Percentiles rank a stretch among this genome's conserved stretches.
Evolutionary conservation across 345 rosid genomes (phyloP).

Genomic region (Streptanthus diversifolius): DNA sequence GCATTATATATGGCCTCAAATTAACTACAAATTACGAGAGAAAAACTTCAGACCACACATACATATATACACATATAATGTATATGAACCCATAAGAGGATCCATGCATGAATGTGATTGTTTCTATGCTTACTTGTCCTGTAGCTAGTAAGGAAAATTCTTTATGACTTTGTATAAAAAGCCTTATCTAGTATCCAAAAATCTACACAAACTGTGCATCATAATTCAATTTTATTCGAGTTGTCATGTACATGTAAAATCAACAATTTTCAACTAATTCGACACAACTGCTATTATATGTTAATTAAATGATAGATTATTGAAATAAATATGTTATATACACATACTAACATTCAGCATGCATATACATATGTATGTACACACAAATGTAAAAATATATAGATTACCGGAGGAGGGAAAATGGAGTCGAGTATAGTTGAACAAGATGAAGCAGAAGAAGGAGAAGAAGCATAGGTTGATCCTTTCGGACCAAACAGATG

Average conservation of each 20-base stretch:
- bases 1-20: constrained; percentile 9
- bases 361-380: background rate
- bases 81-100: constrained; percentile 1
- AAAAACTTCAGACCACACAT: constrained; percentile 3
- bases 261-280: background rate
- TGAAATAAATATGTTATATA: background rate
- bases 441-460: constrained; percentile 30
- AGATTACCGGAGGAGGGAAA: constrained; percentile 36
- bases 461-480: constrained; percentile 25
- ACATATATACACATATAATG: background rate
- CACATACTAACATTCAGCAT: background rate
- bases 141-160: constrained; percentile 6
- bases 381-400: background rate
- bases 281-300: background rate
- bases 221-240: background rate
- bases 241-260: background rate
- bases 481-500: constrained; percentile 33
- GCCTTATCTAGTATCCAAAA: constrained; percentile 24
- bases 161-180: constrained; percentile 19
- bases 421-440: constrained; percentile 38
- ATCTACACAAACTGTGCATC: background rate
- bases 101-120: constrained; percentile 26
- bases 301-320: background rate
- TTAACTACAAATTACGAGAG: background rate
- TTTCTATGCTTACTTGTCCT: constrained; percentile 27